Evolutionary conservation across 176 grass and related monocot species (phyloP).

Genomic region (Triticum monococcum): DNA sequence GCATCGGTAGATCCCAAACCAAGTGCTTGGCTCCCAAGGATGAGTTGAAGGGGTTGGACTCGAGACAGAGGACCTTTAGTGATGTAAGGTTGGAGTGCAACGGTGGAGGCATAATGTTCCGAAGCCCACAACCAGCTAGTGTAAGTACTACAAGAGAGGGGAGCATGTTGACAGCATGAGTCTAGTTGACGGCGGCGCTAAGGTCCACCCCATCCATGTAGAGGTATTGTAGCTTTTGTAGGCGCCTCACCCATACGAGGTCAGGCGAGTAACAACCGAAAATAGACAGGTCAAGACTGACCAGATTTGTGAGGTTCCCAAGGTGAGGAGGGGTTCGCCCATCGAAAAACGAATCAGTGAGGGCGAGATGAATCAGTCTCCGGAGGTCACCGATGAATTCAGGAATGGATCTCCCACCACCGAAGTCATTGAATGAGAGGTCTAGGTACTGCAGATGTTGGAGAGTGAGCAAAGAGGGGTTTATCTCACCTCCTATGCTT

Average conservation of each 20-base stretch:
- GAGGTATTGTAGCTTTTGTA: background rate
- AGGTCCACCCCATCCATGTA: background rate
- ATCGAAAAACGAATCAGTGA: background rate
- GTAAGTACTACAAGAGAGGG: background rate
- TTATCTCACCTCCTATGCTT: background rate
- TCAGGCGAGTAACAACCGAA: background rate
- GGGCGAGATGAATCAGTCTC: background rate
- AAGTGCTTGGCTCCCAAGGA: slow-evolving; percentile 20
- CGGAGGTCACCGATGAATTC: background rate
- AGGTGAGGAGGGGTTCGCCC: slow-evolving; percentile 20
- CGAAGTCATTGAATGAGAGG: background rate
- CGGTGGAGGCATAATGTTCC: background rate
- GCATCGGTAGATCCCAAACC: slow-evolving; percentile 12
- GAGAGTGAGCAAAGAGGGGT: slow-evolving; percentile 11
- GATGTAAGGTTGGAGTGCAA: slow-evolving; percentile 27
- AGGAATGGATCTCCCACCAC: background rate
- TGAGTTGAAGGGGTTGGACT: background rate
- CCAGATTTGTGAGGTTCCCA: slow-evolving; percentile 40
- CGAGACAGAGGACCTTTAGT: slow-evolving; percentile 2
- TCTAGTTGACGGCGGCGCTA: background rate
- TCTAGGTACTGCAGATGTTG: slow-evolving; percentile 9
- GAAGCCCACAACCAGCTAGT: background rate
- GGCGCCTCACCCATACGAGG: slow-evolving; percentile 21
- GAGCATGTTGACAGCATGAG: slow-evolving; percentile 25
- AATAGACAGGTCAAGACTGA: background rate